These are phyloP conservation scores for Erythrophleum fordii DNA, from an alignment of 306 rosid genomes.

Conservation along the genomic window DNA sequence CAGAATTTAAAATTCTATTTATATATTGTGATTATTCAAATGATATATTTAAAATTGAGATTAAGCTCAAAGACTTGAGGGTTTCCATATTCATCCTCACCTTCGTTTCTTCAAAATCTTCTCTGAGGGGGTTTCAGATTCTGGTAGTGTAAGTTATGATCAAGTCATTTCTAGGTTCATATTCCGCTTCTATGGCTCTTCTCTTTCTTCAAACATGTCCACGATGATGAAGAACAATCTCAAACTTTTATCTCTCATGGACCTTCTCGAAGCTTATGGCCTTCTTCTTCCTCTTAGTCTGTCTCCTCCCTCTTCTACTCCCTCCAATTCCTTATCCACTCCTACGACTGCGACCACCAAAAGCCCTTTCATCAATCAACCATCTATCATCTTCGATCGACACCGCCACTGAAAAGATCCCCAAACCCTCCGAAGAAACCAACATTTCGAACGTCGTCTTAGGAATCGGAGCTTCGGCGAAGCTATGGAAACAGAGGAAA, in stretches of 20 bases:
- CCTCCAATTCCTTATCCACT: constrained; percentile 41
- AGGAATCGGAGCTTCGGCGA: constrained; percentile 77
- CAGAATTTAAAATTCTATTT: not conserved
- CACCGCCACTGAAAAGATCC: not conserved
- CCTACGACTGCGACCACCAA: constrained; percentile 35
- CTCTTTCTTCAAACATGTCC: not conserved
- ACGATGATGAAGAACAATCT: constrained; percentile 47
- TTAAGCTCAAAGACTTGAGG: not conserved
- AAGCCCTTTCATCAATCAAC: not conserved
- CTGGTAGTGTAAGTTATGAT: too few relatives aligned
- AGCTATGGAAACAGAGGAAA: constrained; percentile 69
- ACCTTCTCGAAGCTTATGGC: constrained; percentile 50
- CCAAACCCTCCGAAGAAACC: constrained; percentile 39
- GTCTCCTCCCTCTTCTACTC: constrained; percentile 54
- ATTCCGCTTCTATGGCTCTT: not conserved
- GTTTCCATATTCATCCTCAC: not conserved
- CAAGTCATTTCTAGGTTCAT: not conserved
- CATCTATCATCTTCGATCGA: constrained; percentile 19
- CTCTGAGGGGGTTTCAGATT: too few relatives aligned
- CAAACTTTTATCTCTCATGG: constrained; percentile 42
- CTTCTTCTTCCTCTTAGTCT: constrained; percentile 47
- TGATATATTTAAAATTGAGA: not conserved
- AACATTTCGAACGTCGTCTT: constrained; percentile 72
- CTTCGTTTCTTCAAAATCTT: not conserved
- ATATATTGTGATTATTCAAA: not conserved